These are phyloP conservation scores for Podaxis rugospora DNA, from an alignment of 768 basidiomycete genomes.

Conservation along the genomic window DNA sequence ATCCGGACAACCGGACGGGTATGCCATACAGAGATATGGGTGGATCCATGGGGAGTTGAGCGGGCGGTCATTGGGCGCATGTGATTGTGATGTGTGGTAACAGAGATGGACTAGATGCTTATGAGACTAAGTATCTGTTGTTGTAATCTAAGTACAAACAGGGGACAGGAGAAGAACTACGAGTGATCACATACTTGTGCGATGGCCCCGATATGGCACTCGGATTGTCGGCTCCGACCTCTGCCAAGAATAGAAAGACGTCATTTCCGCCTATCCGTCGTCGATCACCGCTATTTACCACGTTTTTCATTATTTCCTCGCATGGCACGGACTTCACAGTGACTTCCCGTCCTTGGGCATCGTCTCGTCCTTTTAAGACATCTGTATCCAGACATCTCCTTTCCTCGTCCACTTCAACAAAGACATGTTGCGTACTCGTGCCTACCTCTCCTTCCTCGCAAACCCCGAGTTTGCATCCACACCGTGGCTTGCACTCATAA, in stretches of 20 bases:
- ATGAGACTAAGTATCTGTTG: background rate
- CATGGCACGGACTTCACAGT: background rate
- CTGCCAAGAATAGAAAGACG: conserved; percentile 1
- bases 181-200: background rate
- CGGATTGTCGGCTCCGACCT: background rate
- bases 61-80: conserved; percentile 62
- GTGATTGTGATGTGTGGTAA: conserved; percentile 21
- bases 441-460: background rate
- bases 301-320: background rate
- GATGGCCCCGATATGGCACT: background rate
- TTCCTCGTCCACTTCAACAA: background rate
- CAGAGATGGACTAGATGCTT: background rate
- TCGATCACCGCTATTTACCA: background rate
- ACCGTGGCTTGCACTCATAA: background rate
- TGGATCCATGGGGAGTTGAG: conserved; percentile 74
- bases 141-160: background rate
- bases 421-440: conserved; percentile 12
- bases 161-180: background rate
- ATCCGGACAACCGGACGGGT: conserved; percentile 46
- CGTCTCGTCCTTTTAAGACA: background rate
- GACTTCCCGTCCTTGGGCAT: background rate
- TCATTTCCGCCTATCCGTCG: background rate
- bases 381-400: background rate
- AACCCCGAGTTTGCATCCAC: conserved; percentile 3
- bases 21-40: conserved; percentile 60